phyloP scores from a whole-genome alignment of 768 basidiomycete species.

The Gymnopilus junonius region DNA sequence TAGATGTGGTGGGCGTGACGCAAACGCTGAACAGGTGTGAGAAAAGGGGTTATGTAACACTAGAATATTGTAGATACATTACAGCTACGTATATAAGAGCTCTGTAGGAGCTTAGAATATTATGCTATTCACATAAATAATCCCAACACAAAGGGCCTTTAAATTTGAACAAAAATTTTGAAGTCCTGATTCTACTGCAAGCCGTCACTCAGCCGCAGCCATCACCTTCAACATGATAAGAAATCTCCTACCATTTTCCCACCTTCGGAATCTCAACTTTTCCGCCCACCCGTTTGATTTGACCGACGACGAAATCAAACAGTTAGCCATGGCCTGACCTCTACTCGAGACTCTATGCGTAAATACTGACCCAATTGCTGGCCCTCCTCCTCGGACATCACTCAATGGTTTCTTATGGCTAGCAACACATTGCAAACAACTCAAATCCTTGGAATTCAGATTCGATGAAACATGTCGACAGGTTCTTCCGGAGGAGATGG shows the following conservation, averaged over 20 bases:
- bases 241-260: constrained; percentile 7
- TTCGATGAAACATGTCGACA: not conserved
- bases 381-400: not conserved
- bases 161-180: no score
- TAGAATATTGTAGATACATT: no score
- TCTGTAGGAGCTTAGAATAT: no score
- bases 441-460: not conserved
- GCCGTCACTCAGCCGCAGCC: not conserved
- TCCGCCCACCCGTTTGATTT: constrained; percentile 1
- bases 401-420: constrained; percentile 7
- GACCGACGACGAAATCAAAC: constrained; percentile 11
- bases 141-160: no score
- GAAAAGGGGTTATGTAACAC: no score
- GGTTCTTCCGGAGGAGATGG: constrained; percentile 1
- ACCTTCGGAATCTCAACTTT: constrained; percentile 3
- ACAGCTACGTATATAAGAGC: no score
- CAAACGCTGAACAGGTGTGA: no score
- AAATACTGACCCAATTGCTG: not conserved
- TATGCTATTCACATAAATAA: no score
- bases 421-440: not conserved
- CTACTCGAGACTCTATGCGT: not conserved
- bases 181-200: not conserved
- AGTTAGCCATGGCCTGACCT: constrained; percentile 12
- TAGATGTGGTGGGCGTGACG: no score
- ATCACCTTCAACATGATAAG: not conserved